These are phyloP conservation scores for Collariella sp. DNA, from an alignment of 495 filamentous ascomycete species.

Conservation along the genomic window DNA sequence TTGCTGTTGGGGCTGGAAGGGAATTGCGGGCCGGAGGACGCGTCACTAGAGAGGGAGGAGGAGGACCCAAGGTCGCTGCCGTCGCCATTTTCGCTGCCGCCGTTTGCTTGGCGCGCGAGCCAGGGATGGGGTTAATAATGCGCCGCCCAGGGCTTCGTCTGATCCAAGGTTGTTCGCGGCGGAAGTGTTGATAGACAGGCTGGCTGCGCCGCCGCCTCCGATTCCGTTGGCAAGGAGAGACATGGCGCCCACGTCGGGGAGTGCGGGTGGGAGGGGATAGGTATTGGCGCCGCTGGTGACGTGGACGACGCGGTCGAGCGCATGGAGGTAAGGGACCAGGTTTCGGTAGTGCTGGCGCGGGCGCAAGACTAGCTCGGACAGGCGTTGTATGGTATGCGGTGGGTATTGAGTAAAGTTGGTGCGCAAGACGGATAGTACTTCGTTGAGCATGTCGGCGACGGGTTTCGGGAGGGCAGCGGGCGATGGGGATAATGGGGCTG, in stretches of 20 bases:
- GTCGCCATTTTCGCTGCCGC: constrained; percentile 17
- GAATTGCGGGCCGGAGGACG: constrained; percentile 3
- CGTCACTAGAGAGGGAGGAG: constrained; percentile 18
- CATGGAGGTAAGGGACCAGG: constrained; percentile 76
- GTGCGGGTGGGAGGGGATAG: constrained; percentile 69
- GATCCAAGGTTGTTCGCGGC: constrained; percentile 48
- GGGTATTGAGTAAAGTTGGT: constrained; percentile 63
- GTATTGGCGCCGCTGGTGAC: constrained; percentile 74
- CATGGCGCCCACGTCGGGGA: constrained; percentile 40
- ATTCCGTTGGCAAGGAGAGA: constrained; percentile 50
- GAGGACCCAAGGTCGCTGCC: constrained; percentile 17
- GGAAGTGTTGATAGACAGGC: constrained; percentile 27
- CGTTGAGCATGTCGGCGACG: constrained; percentile 52
- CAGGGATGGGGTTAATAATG: constrained; percentile 87
- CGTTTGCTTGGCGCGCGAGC: constrained; percentile 42
- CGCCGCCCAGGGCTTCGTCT: constrained; percentile 85
- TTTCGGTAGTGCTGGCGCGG: constrained; percentile 73
- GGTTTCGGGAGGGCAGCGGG: constrained; percentile 50
- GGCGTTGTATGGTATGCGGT: constrained; percentile 86
- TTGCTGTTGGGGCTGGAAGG: constrained; percentile 11
- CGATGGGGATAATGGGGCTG: constrained; percentile 12
- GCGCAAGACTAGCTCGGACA: constrained; percentile 78
- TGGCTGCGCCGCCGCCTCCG: constrained; percentile 42
- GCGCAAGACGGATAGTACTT: constrained; percentile 59
- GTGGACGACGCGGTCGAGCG: constrained; percentile 82